These are phyloP conservation scores for Blastomyces gilchristii DNA, from an alignment of 2,329 filamentous ascomycete genomes.

Conservation along the genomic window DNA sequence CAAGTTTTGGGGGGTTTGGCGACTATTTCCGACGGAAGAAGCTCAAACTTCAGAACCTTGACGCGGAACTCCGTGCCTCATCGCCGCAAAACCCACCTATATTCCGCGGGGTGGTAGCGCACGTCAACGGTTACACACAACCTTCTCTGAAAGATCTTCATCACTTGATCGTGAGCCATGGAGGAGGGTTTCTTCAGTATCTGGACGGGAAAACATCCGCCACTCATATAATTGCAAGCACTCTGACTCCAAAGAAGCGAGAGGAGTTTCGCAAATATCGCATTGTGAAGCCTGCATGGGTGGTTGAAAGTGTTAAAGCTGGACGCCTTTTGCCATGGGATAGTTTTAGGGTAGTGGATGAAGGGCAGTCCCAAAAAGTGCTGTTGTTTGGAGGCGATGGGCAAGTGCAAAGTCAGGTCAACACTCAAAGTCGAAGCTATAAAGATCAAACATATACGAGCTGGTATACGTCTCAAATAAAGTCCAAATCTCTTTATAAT, in stretches of 20 bases:
- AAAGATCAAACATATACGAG: constrained; percentile 69
- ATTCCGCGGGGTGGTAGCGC: constrained; percentile 81
- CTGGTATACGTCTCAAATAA: constrained; percentile 70
- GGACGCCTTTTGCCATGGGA: constrained; percentile 79
- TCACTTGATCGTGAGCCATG: constrained; percentile 76
- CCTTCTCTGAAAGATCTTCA: constrained; percentile 85
- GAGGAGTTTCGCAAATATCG: constrained; percentile 80
- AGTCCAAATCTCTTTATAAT: constrained; percentile 20
- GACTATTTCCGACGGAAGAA: constrained; percentile 96
- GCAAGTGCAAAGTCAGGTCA: constrained; percentile 56
- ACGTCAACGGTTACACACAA: constrained; percentile 94
- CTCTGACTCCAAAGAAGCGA: constrained; percentile 81
- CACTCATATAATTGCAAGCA: constrained; percentile 90
- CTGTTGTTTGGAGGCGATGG: constrained; percentile 52
- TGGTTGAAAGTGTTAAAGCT: constrained; percentile 76
- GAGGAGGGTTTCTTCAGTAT: constrained; percentile 92
- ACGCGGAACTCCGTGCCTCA: constrained; percentile 64
- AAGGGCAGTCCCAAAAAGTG: constrained; percentile 71
- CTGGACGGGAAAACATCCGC: constrained; percentile 88
- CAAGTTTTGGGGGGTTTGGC: constrained; percentile 74
- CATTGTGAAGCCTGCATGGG: constrained; percentile 90
- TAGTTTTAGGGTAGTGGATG: constrained; percentile 71
- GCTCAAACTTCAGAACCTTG: constrained; percentile 91
- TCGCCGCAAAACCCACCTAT: constrained; percentile 65
- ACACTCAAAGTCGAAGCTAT: constrained; percentile 55